phyloP scores from a whole-genome alignment of 2,329 filamentous ascomycete genomes.

The Diaporthe caulivora region DNA sequence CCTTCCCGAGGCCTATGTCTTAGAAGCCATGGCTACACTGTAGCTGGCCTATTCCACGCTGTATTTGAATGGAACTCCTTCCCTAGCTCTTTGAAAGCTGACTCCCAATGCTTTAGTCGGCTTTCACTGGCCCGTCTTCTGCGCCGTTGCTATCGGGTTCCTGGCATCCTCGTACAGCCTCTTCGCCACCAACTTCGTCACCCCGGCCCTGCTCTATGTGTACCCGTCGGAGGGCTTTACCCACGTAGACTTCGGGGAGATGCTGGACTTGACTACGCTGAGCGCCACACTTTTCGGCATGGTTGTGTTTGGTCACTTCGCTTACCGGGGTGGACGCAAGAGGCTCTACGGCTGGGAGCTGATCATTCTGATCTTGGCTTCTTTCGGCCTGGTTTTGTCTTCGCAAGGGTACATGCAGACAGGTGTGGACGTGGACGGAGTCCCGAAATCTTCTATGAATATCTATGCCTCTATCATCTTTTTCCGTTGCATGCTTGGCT shows the following conservation, averaged over 20 bases:
- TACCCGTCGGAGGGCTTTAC: conserved; percentile 40
- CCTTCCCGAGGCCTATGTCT: too few species aligned
- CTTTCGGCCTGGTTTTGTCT: conserved; percentile 37
- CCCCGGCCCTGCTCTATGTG: conserved; percentile 45
- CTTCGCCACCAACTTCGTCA: conserved; percentile 47
- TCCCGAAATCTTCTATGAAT: conserved; percentile 42
- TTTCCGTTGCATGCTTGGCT: conserved; percentile 44
- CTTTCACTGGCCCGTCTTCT: conserved; percentile 46
- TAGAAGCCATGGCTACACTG: too few species aligned
- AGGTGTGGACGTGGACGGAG: background rate
- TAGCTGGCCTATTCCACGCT: too few species aligned
- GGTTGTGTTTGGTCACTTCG: conserved; percentile 36
- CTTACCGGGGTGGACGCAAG: conserved; percentile 40
- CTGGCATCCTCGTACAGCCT: conserved; percentile 48
- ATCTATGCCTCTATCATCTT: conserved; percentile 44
- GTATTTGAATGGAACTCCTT: too few species aligned
- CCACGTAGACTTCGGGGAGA: conserved; percentile 22
- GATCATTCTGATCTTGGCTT: conserved; percentile 36
- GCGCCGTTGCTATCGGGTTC: conserved; percentile 46
- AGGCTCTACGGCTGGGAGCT: conserved; percentile 40
- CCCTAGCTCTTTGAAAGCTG: too few species aligned
- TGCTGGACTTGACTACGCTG: conserved; percentile 36
- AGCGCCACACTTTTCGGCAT: conserved; percentile 36
- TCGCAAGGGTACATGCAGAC: conserved; percentile 36
- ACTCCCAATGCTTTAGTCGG: too few species aligned